These are phyloP conservation scores for Mycena filopes DNA, from an alignment of 768 basidiomycete genomes.

Conservation along the genomic window DNA sequence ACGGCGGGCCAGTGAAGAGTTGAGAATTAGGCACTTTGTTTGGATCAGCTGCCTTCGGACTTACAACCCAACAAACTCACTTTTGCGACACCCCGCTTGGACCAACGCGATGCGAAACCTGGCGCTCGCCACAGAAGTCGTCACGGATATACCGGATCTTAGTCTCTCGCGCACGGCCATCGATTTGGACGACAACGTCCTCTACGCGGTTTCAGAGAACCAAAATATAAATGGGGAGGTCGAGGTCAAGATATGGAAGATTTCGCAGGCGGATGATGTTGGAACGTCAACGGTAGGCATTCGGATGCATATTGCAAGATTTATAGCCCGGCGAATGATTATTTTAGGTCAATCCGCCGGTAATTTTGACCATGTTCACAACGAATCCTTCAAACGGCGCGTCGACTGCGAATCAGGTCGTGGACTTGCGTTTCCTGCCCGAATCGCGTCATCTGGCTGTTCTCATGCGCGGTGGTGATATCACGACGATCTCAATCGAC, in stretches of 20 bases:
- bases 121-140: slow-evolving; percentile 49
- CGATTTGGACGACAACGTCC: slow-evolving; percentile 71
- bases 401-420: slow-evolving; percentile 53
- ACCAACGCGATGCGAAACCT: slow-evolving; percentile 66
- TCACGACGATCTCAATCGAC: slow-evolving; percentile 71
- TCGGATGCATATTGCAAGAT: not conserved
- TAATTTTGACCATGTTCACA: slow-evolving; percentile 50
- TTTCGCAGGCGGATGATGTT: slow-evolving; percentile 37
- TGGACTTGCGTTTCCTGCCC: slow-evolving; percentile 75
- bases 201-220: slow-evolving; percentile 69
- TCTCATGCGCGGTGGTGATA: slow-evolving; percentile 84
- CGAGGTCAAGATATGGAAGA: slow-evolving; percentile 69
- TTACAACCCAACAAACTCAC: not conserved
- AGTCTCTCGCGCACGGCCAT: slow-evolving; percentile 60
- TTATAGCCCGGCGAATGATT: not conserved
- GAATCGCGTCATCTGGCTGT: slow-evolving; percentile 76
- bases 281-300: slow-evolving; percentile 32
- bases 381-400: slow-evolving; percentile 40
- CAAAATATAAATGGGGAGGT: slow-evolving; percentile 58
- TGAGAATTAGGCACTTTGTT: not conserved
- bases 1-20: not conserved
- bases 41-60: too few species aligned
- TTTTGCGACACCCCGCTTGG: slow-evolving; percentile 1
- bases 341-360: slow-evolving; percentile 30
- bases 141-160: slow-evolving; percentile 41